Percentiles rank a stretch among this genome's conserved stretches.
These are phyloP conservation scores for Lecanicillium sp. DNA, from an alignment of 2,329 filamentous ascomycete species.

Conservation along the genomic window DNA sequence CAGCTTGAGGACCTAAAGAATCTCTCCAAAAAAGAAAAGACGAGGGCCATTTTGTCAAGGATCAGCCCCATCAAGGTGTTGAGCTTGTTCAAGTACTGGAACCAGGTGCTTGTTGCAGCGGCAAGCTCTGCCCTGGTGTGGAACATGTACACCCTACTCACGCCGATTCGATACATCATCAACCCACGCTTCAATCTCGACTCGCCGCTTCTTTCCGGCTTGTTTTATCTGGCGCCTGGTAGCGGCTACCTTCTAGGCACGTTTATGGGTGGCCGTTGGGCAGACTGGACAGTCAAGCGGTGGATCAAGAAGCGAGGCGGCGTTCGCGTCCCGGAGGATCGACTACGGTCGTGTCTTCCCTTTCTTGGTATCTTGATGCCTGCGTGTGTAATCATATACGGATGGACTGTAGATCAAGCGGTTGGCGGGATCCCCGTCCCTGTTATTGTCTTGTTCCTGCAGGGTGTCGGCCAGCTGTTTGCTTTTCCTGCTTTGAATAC, in stretches of 20 bases:
- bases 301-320: conserved; percentile 53
- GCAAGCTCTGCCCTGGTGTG: conserved; percentile 58
- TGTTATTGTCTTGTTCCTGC: conserved; percentile 65
- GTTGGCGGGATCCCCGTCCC: conserved; percentile 50
- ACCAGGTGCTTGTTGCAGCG: conserved; percentile 51
- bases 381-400: conserved; percentile 55
- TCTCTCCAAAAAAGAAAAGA: conserved; percentile 39
- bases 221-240: conserved; percentile 69
- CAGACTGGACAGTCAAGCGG: conserved; percentile 56
- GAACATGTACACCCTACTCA: conserved; percentile 59
- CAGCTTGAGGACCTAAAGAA: conserved; percentile 53
- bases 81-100: conserved; percentile 58
- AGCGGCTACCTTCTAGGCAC: conserved; percentile 61
- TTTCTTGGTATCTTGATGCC: conserved; percentile 52
- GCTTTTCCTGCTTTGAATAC: conserved; percentile 71
- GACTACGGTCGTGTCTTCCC: conserved; percentile 49
- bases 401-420: conserved; percentile 40
- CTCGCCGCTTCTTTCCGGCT: conserved; percentile 55
- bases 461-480: conserved; percentile 67
- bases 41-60: conserved; percentile 49
- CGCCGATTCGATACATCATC: conserved; percentile 62
- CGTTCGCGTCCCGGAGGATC: conserved; percentile 57
- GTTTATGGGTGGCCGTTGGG: conserved; percentile 63
- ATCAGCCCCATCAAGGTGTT: conserved; percentile 59
- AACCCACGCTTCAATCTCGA: conserved; percentile 66